A percentile compares a stretch with the other conserved stretches of the same genome.
Conservation (phyloP, 169 alveolate genomes). For the Cryptosporidium ryanae region DNA sequence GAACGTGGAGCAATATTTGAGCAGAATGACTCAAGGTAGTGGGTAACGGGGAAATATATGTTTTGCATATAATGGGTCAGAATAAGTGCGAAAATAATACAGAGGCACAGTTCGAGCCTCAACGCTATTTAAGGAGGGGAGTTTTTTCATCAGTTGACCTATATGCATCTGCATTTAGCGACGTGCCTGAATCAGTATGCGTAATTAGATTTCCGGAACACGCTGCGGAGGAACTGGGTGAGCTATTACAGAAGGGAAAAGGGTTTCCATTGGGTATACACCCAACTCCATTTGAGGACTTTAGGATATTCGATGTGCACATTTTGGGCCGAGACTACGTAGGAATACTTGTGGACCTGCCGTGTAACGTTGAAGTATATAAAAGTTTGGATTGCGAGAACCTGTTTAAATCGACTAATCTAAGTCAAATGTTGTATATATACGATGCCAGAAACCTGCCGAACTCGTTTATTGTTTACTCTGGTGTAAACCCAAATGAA, state of each 20-base stretch:
- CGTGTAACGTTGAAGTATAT: conserved; percentile 86
- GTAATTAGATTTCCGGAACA: conserved; percentile 75
- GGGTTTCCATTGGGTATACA: conserved; percentile 74
- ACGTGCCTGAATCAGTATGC: conserved; percentile 76
- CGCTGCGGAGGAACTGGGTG: conserved; percentile 73
- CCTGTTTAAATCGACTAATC: conserved; percentile 82
- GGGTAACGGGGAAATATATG: background rate
- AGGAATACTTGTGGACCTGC: conserved; percentile 86
- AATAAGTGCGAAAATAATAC: background rate
- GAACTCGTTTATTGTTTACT: conserved; percentile 8
- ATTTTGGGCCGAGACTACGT: conserved; percentile 74
- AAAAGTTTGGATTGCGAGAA: conserved; percentile 86
- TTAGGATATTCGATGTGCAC: conserved; percentile 75
- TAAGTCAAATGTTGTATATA: conserved; percentile 78
- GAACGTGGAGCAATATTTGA: background rate
- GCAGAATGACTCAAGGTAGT: background rate
- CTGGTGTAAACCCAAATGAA: background rate
- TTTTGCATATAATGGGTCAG: background rate
- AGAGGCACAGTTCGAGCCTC: conserved; percentile 46
- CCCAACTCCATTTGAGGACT: conserved; percentile 79
- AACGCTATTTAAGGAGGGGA: conserved; percentile 57
- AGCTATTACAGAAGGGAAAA: conserved; percentile 64
- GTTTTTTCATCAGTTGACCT: conserved; percentile 68
- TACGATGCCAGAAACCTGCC: conserved; percentile 74
- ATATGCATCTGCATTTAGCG: conserved; percentile 25